A percentile compares a stretch with the other conserved stretches of the same genome.
phyloP scores from a whole-genome alignment of 306 rosid species.

The Trifolium repens region DNA sequence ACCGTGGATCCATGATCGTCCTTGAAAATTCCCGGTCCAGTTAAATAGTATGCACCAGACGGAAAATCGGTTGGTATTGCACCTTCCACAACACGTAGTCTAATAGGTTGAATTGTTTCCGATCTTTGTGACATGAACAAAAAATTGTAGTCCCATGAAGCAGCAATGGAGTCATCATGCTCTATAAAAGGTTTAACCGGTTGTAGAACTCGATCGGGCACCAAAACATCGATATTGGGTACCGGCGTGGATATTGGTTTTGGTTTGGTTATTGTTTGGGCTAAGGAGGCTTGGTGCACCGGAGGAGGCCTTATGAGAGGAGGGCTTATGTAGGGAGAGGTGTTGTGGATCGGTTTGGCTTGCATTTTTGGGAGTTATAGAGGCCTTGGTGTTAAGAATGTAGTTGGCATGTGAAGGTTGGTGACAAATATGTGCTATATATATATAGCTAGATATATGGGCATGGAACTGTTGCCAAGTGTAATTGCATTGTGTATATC shows the following conservation, averaged over 20 bases:
- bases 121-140: conserved; percentile 77
- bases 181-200: conserved; percentile 36
- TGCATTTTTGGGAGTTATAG: conserved; percentile 51
- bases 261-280: conserved; percentile 34
- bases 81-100: conserved; percentile 57
- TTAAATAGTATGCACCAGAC: conserved; percentile 73
- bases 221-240: conserved; percentile 31
- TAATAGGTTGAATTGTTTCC: conserved; percentile 55
- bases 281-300: conserved; percentile 31
- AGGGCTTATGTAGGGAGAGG: conserved; percentile 44
- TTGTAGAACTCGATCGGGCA: conserved; percentile 25
- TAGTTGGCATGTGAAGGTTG: conserved; percentile 34
- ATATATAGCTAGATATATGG: conserved; percentile 1
- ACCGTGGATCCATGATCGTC: conserved; percentile 95
- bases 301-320: conserved; percentile 47
- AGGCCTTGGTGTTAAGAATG: neutral
- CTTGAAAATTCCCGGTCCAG: conserved; percentile 79
- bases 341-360: conserved; percentile 44
- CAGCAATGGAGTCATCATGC: conserved; percentile 60
- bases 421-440: conserved; percentile 16
- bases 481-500: conserved; percentile 22
- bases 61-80: conserved; percentile 71
- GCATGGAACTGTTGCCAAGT: conserved; percentile 14
- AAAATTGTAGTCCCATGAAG: conserved; percentile 87
- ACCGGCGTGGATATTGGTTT: conserved; percentile 55